phyloP scores from a whole-genome alignment of 768 basidiomycete species.

The Trametes coccinea region DNA sequence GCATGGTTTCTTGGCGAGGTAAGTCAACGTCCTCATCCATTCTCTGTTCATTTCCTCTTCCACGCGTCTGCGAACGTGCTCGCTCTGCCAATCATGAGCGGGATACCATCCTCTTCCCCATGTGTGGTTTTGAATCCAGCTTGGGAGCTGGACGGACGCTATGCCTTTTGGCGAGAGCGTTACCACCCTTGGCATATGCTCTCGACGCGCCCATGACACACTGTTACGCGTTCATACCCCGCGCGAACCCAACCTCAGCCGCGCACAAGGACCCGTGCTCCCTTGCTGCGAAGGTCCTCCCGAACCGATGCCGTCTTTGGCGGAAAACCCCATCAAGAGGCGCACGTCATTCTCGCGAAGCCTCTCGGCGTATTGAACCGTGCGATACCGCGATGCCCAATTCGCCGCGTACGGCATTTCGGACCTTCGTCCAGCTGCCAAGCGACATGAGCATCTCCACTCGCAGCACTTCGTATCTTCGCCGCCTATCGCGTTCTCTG shows the following conservation, averaged over 20 bases:
- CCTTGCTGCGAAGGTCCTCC: not conserved
- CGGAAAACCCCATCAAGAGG: not conserved
- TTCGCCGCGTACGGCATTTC: not conserved
- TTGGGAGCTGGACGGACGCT: not conserved
- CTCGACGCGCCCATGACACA: constrained; percentile 17
- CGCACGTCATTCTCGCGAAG: constrained; percentile 1
- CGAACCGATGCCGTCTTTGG: not conserved
- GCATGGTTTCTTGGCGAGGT: constrained; percentile 99
- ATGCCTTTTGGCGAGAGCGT: not conserved
- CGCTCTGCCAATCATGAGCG: too few species aligned
- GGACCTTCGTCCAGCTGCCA: not conserved
- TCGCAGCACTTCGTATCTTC: not conserved
- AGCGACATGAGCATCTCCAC: not conserved
- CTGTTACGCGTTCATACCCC: constrained; percentile 3
- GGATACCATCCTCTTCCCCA: too few species aligned
- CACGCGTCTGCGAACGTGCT: constrained; percentile 1
- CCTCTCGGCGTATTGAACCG: not conserved
- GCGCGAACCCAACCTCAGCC: not conserved
- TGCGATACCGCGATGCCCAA: not conserved
- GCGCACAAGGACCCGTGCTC: constrained; percentile 2
- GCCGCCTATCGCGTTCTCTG: not conserved
- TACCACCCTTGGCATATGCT: not conserved
- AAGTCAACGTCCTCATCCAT: constrained; percentile 30
- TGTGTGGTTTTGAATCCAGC: not conserved
- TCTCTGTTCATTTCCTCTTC: constrained; percentile 1